These are phyloP conservation scores for Holtermanniella nyarrowii DNA, from an alignment of 768 basidiomycete genomes.

Conservation along the genomic window DNA sequence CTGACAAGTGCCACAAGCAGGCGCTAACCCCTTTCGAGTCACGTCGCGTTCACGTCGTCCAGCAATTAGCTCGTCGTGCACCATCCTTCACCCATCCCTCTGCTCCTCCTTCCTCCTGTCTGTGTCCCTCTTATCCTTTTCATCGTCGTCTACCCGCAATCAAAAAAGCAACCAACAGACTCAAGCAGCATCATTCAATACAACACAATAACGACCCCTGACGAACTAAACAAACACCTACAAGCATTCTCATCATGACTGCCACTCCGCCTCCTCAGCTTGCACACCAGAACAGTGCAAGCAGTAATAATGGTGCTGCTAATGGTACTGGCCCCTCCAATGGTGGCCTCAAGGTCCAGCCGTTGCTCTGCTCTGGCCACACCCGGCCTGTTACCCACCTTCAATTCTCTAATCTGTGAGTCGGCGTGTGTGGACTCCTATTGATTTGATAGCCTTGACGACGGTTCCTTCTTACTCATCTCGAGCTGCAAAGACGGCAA, in stretches of 20 bases:
- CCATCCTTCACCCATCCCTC: not conserved
- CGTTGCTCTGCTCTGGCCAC: slow-evolving; percentile 42
- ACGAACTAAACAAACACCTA: not conserved
- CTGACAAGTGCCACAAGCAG: no score
- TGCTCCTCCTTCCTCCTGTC: not conserved
- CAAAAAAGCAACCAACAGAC: not conserved
- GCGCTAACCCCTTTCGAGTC: no score
- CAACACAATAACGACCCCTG: not conserved
- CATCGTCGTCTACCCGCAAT: not conserved
- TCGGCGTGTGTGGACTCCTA: not conserved
- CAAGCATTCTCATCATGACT: not conserved
- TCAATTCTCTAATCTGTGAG: slow-evolving; percentile 60
- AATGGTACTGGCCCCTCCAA: not conserved
- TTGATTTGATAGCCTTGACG: slow-evolving; percentile 52
- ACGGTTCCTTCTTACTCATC: slow-evolving; percentile 77
- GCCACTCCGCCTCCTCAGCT: not conserved
- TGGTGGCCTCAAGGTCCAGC: slow-evolving; percentile 31
- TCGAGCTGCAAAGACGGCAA: slow-evolving; percentile 99
- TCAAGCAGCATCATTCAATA: not conserved
- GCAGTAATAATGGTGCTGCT: not conserved
- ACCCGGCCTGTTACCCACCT: slow-evolving; percentile 69
- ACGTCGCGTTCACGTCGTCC: no score
- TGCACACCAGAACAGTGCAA: not conserved
- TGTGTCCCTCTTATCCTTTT: not conserved
- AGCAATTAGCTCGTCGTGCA: not conserved